Conservation (phyloP, 73 alveolate species). For the Paramecium sexaurelia region DNA sequence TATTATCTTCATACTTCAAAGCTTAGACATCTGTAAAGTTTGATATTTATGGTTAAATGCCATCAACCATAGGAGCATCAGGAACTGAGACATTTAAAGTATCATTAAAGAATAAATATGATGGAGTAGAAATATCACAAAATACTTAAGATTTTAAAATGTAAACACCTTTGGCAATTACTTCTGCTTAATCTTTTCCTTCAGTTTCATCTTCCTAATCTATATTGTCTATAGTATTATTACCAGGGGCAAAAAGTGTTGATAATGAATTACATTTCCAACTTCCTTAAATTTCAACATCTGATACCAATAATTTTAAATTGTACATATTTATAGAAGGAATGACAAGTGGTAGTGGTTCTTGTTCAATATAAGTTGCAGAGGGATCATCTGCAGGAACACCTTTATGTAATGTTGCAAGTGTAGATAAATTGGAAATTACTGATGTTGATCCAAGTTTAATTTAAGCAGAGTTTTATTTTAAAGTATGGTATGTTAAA, state of each 20-base stretch:
- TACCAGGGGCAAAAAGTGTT: neutral
- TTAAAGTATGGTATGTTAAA: neutral
- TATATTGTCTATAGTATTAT: neutral
- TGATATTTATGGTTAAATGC: neutral
- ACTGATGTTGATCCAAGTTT: neutral
- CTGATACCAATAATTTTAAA: neutral
- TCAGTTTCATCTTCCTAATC: neutral
- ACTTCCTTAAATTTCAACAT: neutral
- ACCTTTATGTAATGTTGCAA: neutral
- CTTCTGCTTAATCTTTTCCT: neutral
- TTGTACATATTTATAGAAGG: neutral
- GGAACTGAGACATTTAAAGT: neutral
- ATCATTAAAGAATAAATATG: neutral
- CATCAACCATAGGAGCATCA: neutral
- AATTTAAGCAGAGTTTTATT: neutral
- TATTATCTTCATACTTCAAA: neutral
- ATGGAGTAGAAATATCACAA: neutral
- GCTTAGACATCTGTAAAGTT: neutral
- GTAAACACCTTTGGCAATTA: neutral
- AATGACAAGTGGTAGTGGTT: neutral
- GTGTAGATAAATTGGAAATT: neutral
- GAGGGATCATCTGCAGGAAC: constrained; percentile 12
- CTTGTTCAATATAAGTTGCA: neutral
- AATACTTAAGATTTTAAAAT: neutral
- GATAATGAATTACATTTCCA: neutral